Base-by-base conservation (phyloP, 192 early-diverging fungal species). In the Coemansia sp. region DNA sequence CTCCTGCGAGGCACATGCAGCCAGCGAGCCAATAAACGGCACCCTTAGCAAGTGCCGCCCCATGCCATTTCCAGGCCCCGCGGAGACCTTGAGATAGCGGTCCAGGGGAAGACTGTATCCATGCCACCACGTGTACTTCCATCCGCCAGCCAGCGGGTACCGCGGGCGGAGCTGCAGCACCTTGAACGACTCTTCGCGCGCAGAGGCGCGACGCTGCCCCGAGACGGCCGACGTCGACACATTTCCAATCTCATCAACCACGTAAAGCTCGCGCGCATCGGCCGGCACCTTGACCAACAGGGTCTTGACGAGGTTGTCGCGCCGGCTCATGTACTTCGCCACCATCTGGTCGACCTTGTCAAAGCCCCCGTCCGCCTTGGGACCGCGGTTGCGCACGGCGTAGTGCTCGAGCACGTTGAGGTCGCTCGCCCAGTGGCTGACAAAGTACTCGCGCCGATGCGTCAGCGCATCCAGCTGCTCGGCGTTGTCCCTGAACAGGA, bases 101-200 rank as follows among this genome's bases (percentile, higher is more conserved):
- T 57, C 49, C 19, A 91, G 54, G 10, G 92, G 88, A 18, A 86
- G 77, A 42, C 89, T 87, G 80, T 93, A 99, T 4, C 92, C 94
- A 60, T 92, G 87, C 63, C 87, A 87, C 92, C 91, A 99, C 13
- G 88, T 90, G 60, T 95, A 98, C 59, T 87, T 89, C 95, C 95
- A 98, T n/a, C 92, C 91, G 46, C 97, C 97, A 69, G 88, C 89
- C 2, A 99, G 35, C 31, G 95, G 97, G 72, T 90, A 99, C 26
- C 97, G 85, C 27, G 97, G 94, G 29, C 67, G 71, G n/a, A 98
- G 71, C 33, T 87, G 82, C 62, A 99, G 70, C 11, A 88, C 58
- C 41, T 41, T 56, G 14, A 85, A 72, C 18, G 64, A 53, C 13
- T 67, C 51, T 1, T 49, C 43, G 13, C 81, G 83, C 70, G 60